Evolutionary conservation across 257 asterid genomes (phyloP).

Genomic region (Thymus quinquecostatus): DNA sequence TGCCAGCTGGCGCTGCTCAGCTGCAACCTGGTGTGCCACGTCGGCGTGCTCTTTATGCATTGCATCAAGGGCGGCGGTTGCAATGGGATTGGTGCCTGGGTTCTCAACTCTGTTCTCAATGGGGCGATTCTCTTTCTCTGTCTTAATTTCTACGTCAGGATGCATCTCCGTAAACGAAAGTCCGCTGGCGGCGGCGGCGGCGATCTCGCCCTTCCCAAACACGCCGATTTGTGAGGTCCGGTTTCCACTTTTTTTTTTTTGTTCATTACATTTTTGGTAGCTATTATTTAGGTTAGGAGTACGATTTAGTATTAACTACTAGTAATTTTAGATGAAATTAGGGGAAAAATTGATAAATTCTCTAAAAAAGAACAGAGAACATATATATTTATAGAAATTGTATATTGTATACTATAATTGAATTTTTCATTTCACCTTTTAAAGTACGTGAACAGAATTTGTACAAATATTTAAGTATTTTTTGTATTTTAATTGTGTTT

Average conservation of each 20-base stretch:
- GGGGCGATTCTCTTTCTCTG: constrained; percentile 62
- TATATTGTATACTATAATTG: no score
- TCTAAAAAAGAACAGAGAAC: no score
- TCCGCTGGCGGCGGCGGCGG: background rate
- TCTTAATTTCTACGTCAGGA: constrained; percentile 64
- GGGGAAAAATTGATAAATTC: background rate
- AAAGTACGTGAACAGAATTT: no score
- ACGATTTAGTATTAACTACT: constrained; percentile 5
- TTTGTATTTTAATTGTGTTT: no score
- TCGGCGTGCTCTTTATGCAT: constrained; percentile 66
- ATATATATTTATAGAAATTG: no score
- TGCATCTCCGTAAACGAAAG: constrained; percentile 39
- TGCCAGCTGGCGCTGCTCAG: constrained; percentile 64
- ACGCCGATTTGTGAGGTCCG: constrained; percentile 41
- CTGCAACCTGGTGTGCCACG: constrained; percentile 68
- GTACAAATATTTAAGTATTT: no score
- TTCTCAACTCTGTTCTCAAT: constrained; percentile 70
- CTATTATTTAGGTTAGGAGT: constrained; percentile 1
- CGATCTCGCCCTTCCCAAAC: constrained; percentile 29
- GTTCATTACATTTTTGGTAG: background rate
- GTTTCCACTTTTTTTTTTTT: background rate
- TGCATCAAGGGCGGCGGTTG: constrained; percentile 78
- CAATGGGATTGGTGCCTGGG: constrained; percentile 86
- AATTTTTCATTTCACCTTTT: no score
- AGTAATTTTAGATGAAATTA: background rate